Percentiles rank a stretch among this genome's conserved stretches.
phyloP scores from a whole-genome alignment of 495 filamentous ascomycete species.

The Apodospora peruviana region DNA sequence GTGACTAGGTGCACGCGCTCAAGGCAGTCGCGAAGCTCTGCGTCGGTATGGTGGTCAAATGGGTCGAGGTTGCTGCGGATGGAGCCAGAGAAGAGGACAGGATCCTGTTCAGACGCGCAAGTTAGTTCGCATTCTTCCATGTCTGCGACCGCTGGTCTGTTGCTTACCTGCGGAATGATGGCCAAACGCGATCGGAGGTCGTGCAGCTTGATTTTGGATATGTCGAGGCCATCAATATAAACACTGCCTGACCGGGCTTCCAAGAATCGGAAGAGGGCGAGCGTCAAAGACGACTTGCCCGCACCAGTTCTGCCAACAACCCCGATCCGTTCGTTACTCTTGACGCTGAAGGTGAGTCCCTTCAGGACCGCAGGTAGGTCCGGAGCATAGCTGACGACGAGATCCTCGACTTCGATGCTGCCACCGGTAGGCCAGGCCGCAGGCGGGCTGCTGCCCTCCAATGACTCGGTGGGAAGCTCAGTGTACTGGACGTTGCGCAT shows the following conservation, averaged over 20 bases:
- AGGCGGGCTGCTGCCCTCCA: slow-evolving; percentile 55
- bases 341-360: slow-evolving; percentile 63
- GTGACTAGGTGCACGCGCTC: slow-evolving; percentile 69
- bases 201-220: slow-evolving; percentile 68
- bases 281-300: slow-evolving; percentile 78
- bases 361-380: slow-evolving; percentile 74
- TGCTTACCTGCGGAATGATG: slow-evolving; percentile 65
- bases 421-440: slow-evolving; percentile 79
- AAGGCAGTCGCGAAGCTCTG: slow-evolving; percentile 67
- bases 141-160: neutral
- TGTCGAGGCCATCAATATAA: slow-evolving; percentile 69
- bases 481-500: slow-evolving; percentile 45
- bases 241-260: slow-evolving; percentile 67
- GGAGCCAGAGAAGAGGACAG: slow-evolving; percentile 82
- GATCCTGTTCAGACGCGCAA: slow-evolving; percentile 51
- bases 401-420: slow-evolving; percentile 62
- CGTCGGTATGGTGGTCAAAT: slow-evolving; percentile 66
- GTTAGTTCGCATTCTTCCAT: neutral
- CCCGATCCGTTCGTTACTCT: slow-evolving; percentile 70
- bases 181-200: slow-evolving; percentile 68
- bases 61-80: slow-evolving; percentile 79
- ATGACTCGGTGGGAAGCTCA: slow-evolving; percentile 61
- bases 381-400: slow-evolving; percentile 70
- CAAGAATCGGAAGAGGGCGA: slow-evolving; percentile 80
- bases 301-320: slow-evolving; percentile 84